These are phyloP conservation scores for Diaporthe sp. DNA, from an alignment of 2,329 filamentous ascomycete genomes.

Conservation along the genomic window DNA sequence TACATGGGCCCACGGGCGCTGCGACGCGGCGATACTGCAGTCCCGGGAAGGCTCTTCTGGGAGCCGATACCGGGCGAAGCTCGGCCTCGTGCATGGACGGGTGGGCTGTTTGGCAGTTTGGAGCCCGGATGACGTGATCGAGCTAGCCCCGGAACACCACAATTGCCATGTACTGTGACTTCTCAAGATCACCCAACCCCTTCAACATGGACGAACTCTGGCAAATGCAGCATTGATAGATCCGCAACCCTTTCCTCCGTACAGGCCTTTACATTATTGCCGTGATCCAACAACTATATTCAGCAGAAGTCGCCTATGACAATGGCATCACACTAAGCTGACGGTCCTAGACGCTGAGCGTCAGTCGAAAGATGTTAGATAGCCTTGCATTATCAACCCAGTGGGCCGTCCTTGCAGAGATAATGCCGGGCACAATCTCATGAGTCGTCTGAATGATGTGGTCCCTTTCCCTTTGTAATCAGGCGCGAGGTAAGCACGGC, in stretches of 20 bases:
- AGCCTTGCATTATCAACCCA: neutral
- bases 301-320: neutral
- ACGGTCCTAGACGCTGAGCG: neutral
- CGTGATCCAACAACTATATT: neutral
- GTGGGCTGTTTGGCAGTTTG: slow-evolving; percentile 3
- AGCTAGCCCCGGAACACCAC: neutral
- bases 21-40: slow-evolving; percentile 11
- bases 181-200: neutral
- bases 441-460: neutral
- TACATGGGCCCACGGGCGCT: slow-evolving; percentile 23
- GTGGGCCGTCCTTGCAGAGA: neutral
- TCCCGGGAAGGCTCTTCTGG: slow-evolving; percentile 3
- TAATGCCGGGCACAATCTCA: neutral
- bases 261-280: neutral
- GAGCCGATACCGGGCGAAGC: slow-evolving; percentile 32
- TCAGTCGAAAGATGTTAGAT: neutral
- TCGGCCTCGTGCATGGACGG: slow-evolving; percentile 12
- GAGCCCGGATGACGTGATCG: slow-evolving; percentile 25
- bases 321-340: no score
- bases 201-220: neutral
- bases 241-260: neutral
- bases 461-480: neutral
- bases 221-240: neutral
- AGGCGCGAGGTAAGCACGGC: neutral
- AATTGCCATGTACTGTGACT: slow-evolving; percentile 11